Conservation (phyloP, 768 basidiomycete species). For the Psilocybe sp. region DNA sequence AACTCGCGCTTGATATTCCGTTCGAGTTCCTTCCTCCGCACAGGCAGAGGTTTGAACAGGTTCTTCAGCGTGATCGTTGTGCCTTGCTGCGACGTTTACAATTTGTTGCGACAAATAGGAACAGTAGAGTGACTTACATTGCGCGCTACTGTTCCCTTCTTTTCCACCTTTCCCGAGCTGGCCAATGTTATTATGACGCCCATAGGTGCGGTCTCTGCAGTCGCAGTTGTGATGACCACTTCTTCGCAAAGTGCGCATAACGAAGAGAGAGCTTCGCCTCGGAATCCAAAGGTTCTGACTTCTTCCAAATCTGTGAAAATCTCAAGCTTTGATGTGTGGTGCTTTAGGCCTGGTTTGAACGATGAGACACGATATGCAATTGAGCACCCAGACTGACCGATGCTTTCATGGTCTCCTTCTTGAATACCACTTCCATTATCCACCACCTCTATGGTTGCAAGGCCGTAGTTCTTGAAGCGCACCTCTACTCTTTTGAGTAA, state of each 20-base stretch:
- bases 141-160: slow-evolving; percentile 64
- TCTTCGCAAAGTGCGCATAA: slow-evolving; percentile 80
- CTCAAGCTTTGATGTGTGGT: slow-evolving; percentile 89
- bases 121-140: slow-evolving; percentile 46
- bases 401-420: slow-evolving; percentile 67
- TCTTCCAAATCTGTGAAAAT: slow-evolving; percentile 70
- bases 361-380: neutral
- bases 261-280: slow-evolving; percentile 94
- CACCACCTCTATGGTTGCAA: slow-evolving; percentile 79
- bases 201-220: slow-evolving; percentile 66
- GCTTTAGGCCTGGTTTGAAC: slow-evolving; percentile 66
- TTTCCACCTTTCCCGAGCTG: slow-evolving; percentile 55
- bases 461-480: slow-evolving; percentile 83
- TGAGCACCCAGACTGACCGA: slow-evolving; percentile 51
- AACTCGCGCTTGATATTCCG: slow-evolving; percentile 89
- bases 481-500: slow-evolving; percentile 57
- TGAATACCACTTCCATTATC: slow-evolving; percentile 92
- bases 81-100: slow-evolving; percentile 60
- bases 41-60: slow-evolving; percentile 81
- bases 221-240: slow-evolving; percentile 73
- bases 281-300: slow-evolving; percentile 87
- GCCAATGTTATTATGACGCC: slow-evolving; percentile 80
- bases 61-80: slow-evolving; percentile 75
- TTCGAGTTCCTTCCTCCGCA: slow-evolving; percentile 88
- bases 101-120: neutral